phyloP scores from a whole-genome alignment of 192 early-diverging fungal species.

The Rhizoclosmatium sp. region DNA sequence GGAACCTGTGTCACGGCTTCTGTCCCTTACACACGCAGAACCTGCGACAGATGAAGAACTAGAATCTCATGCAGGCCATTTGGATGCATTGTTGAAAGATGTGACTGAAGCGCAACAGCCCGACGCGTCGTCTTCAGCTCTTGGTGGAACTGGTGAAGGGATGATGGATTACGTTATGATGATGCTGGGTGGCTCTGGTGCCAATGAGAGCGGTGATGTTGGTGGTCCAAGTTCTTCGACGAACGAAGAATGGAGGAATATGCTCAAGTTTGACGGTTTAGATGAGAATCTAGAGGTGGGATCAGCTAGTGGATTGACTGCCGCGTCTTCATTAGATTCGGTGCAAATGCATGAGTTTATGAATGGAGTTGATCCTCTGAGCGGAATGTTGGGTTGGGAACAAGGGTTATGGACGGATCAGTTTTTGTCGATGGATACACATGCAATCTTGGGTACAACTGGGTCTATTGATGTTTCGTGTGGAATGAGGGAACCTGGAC shows the following conservation, averaged over 20 bases:
- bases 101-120: not conserved
- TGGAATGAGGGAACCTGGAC: not conserved
- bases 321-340: constrained; percentile 5
- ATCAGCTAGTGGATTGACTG: not conserved
- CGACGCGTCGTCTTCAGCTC: not conserved
- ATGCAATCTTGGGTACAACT: not conserved
- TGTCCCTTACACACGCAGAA: not conserved
- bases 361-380: too few relatives aligned
- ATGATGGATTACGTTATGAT: constrained; percentile 16
- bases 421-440: too few relatives aligned
- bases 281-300: not conserved
- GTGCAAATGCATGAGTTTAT: not conserved
- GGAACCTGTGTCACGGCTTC: not conserved
- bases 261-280: constrained; percentile 3
- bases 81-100: not conserved
- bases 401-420: too few relatives aligned
- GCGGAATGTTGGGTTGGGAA: too few relatives aligned
- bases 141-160: not conserved
- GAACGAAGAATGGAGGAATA: not conserved
- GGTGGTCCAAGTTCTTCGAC: not conserved
- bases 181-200: not conserved
- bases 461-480: not conserved
- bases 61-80: not conserved
- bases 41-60: not conserved
- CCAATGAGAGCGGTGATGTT: not conserved